phyloP scores from a whole-genome alignment of 148 eudicot species.

The Chenopodium album region DNA sequence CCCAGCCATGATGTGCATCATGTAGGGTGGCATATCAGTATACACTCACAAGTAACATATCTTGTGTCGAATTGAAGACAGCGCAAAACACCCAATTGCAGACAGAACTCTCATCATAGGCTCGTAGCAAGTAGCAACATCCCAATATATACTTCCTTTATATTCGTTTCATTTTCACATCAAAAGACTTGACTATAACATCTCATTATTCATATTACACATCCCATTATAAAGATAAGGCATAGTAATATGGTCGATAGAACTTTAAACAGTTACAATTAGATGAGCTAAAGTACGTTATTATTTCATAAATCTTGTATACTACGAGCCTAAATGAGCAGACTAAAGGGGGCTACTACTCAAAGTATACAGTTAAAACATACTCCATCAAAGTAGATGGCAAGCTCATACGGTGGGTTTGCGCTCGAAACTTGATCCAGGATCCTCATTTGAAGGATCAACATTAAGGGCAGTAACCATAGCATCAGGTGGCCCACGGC shows the following conservation, averaged over 20 bases:
- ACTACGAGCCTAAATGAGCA: constrained; percentile 4
- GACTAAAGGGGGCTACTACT: background rate
- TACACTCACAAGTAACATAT: background rate
- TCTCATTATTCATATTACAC: background rate
- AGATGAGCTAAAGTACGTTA: background rate
- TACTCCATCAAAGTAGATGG: background rate
- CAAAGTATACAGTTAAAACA: background rate
- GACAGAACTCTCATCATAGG: background rate
- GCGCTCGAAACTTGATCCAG: constrained; percentile 62
- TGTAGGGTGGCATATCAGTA: background rate
- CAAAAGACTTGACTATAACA: background rate
- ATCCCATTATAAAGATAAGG: background rate
- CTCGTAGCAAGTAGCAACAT: background rate
- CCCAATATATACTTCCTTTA: background rate
- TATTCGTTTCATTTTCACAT: background rate
- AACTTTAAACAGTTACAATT: background rate
- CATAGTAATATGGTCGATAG: background rate
- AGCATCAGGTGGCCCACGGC: constrained; percentile 74
- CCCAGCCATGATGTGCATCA: background rate
- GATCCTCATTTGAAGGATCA: constrained; percentile 55
- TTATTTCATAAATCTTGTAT: background rate
- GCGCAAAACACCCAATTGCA: background rate
- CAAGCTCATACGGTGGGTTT: constrained; percentile 53
- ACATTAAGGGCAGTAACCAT: constrained; percentile 67
- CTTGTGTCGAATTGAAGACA: background rate